A percentile compares a stretch with the other conserved stretches of the same genome.
These are phyloP conservation scores for Fusarium guadeloupense DNA, from an alignment of 2,329 filamentous ascomycete genomes.

Conservation along the genomic window DNA sequence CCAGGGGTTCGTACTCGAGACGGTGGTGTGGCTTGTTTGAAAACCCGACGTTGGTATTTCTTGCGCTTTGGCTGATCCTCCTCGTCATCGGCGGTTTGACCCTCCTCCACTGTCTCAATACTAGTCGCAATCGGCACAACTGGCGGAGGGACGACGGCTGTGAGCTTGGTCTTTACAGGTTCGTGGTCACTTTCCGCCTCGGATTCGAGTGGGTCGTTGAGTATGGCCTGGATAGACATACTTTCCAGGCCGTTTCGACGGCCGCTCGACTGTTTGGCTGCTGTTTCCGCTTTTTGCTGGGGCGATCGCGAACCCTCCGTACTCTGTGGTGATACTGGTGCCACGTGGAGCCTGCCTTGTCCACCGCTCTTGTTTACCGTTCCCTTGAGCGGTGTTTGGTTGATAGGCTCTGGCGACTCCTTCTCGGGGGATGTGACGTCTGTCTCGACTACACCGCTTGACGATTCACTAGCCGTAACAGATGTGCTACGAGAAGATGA, in stretches of 20 bases:
- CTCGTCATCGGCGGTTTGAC: slow-evolving; percentile 27
- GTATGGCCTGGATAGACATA: slow-evolving; percentile 49
- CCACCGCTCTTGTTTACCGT: slow-evolving; percentile 11
- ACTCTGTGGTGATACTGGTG: slow-evolving; percentile 48
- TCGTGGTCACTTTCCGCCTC: slow-evolving; percentile 31
- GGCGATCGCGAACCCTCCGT: slow-evolving; percentile 41
- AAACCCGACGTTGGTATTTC: slow-evolving; percentile 49
- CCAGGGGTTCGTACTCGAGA: slow-evolving; percentile 66
- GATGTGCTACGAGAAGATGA: slow-evolving; percentile 53
- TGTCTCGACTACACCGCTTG: slow-evolving; percentile 46
- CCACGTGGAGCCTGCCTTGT: slow-evolving; percentile 19
- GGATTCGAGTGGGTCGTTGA: slow-evolving; percentile 42
- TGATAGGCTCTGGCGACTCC: slow-evolving; percentile 53
- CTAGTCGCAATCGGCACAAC: slow-evolving; percentile 33
- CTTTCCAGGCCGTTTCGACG: slow-evolving; percentile 32
- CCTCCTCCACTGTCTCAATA: slow-evolving; percentile 37
- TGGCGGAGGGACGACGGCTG: slow-evolving; percentile 13
- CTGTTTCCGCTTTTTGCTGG: slow-evolving; percentile 17
- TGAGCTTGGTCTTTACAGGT: slow-evolving; percentile 16
- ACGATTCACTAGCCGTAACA: slow-evolving; percentile 41
- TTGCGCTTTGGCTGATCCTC: slow-evolving; percentile 41
- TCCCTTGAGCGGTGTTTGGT: slow-evolving; percentile 44
- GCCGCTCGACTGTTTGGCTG: slow-evolving; percentile 1
- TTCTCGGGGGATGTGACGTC: slow-evolving; percentile 63
- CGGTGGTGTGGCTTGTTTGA: slow-evolving; percentile 48